These are phyloP conservation scores for Chalciporus sp. DNA, from an alignment of 1,284 basidiomycete genomes.

Conservation along the genomic window DNA sequence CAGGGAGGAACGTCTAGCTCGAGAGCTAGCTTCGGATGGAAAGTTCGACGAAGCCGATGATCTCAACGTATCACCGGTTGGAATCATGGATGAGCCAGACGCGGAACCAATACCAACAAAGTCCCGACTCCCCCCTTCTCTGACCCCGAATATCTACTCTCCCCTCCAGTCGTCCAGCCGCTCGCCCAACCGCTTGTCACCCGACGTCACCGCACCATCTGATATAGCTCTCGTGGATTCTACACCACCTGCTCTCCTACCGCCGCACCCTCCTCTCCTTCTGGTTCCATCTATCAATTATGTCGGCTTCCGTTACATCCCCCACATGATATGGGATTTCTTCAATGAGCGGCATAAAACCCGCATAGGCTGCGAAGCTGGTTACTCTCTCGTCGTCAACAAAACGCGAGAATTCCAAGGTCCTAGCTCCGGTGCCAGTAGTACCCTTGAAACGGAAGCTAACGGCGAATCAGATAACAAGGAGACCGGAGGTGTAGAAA, in stretches of 20 bases:
- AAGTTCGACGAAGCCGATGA: slow-evolving; percentile 72
- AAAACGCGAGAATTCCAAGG: slow-evolving; percentile 65
- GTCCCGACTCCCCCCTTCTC: slow-evolving; percentile 43
- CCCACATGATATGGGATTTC: slow-evolving; percentile 88
- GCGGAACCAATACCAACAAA: slow-evolving; percentile 42
- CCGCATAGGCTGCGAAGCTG: slow-evolving; percentile 79
- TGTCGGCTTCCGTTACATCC: slow-evolving; percentile 87
- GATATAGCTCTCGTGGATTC: slow-evolving; percentile 26
- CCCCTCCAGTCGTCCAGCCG: slow-evolving; percentile 38
- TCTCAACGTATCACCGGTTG: slow-evolving; percentile 24
- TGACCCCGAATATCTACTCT: slow-evolving; percentile 43
- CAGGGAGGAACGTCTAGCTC: slow-evolving; percentile 75
- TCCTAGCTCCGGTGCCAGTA: slow-evolving; percentile 32
- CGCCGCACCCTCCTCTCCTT: slow-evolving; percentile 81
- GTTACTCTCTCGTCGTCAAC: slow-evolving; percentile 72
- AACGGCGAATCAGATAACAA: slow-evolving; percentile 1
- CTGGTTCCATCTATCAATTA: slow-evolving; percentile 88
- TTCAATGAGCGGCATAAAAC: slow-evolving; percentile 90
- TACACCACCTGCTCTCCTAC: slow-evolving; percentile 61
- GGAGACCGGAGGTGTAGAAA: slow-evolving; percentile 1
- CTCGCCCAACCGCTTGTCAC: slow-evolving; percentile 26
- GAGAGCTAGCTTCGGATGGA: slow-evolving; percentile 70
- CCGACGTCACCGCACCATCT: slow-evolving; percentile 20
- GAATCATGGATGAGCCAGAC: slow-evolving; percentile 31
- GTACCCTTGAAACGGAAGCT: slow-evolving; percentile 3